Percentiles rank a stretch among this genome's conserved stretches.
Evolutionary conservation across 1,139 yeast species (phyloP).

Genomic region (Kluyveromyces sp.): DNA sequence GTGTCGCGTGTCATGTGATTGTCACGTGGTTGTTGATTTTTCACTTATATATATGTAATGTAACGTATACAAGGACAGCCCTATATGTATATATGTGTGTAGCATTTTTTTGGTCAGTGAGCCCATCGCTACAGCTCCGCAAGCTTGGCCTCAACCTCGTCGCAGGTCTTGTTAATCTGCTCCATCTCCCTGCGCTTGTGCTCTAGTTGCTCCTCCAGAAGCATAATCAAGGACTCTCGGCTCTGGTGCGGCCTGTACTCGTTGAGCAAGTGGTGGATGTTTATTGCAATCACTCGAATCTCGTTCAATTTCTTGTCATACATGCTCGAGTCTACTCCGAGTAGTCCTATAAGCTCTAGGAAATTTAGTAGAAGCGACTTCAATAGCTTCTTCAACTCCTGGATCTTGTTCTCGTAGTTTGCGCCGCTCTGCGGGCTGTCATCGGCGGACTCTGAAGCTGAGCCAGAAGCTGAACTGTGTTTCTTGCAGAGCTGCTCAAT

Average conservation of each 20-base stretch:
- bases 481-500: constrained; percentile 53
- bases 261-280: constrained; percentile 75
- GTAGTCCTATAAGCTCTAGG: constrained; percentile 66
- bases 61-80: too few relatives aligned
- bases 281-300: constrained; percentile 64
- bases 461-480: not conserved
- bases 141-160: constrained; percentile 39
- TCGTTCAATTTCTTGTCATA: constrained; percentile 63
- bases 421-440: constrained; percentile 12
- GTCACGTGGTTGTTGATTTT: too few relatives aligned
- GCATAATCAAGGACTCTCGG: constrained; percentile 66
- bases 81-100: too few relatives aligned
- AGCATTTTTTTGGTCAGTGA: too few relatives aligned
- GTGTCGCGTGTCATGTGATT: too few relatives aligned
- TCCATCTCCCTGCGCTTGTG: constrained; percentile 46
- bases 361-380: constrained; percentile 65
- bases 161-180: constrained; percentile 40
- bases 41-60: too few relatives aligned
- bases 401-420: constrained; percentile 46
- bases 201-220: constrained; percentile 57
- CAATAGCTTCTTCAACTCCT: constrained; percentile 60
- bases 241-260: constrained; percentile 88
- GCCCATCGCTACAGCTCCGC: constrained; percentile 18
- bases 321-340: constrained; percentile 58
- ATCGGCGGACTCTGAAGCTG: constrained; percentile 9